Base-by-base conservation (phyloP, 2,329 filamentous ascomycete genomes). In the Aschersonia sp. region DNA sequence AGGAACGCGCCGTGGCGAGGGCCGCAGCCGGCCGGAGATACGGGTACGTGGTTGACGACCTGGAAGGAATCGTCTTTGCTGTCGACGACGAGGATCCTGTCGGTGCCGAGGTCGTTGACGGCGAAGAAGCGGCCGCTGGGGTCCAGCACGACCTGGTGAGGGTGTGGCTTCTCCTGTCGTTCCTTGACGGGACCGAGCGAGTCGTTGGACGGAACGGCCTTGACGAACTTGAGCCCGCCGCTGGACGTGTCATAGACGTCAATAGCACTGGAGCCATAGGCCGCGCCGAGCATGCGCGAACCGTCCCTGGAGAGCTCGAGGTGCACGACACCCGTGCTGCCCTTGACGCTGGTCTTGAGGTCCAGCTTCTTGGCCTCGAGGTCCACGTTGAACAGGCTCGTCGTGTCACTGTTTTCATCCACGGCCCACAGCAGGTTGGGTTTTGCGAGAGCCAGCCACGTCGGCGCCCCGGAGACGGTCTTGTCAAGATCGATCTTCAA, bases 1-100 rank as follows among this genome's bases (percentile, higher is more conserved):
- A 68, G 67, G 60, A 73, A 75, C 53, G 64, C 64, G 45, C 69
- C 72, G 54, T 76, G 73, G 14, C 73, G 71, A 4, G 73, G 73
- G 1, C 72, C 72, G 40, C 65, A 67, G 49, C 68, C 69, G 9
- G 61, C 54, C 9, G 63, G 60, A 29, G 54, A 52, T 48, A 69
- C 58, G 5, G 53, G 44, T 40, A 65, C 56, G 42, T 54, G 57
- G 55, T 58, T 63, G 35, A 58, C 58, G 42, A 73, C 55, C 6
- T 59, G 56, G 54, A 61, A 73, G 12, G 58, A 56, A 47, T 70
- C 66, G 50, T 64, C 59, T 51, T 62, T 54, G 47, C 64, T 59
- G 61, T 74, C 68, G 37, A 75, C 57, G 47, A 75, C 54, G 37
- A 71, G 53, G 35, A 76, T 53, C n/a, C 59, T 56, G 59, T 76